Evolutionary conservation across 2,329 filamentous ascomycete genomes (phyloP).

Genomic region (Magnaporthiopsis incrustans): DNA sequence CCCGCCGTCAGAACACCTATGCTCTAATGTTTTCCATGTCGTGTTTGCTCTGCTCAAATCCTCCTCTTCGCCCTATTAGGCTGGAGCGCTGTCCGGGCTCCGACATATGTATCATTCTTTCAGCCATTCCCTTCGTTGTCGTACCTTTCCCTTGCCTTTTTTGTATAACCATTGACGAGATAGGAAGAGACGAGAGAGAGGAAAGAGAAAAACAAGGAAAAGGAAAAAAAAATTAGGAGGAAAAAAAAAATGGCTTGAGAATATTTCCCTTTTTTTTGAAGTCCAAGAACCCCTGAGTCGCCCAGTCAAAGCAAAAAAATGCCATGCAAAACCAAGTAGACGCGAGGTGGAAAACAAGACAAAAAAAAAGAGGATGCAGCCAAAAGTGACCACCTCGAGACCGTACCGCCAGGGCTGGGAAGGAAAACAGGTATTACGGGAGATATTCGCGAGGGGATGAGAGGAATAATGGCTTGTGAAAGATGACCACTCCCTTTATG

Average conservation of each 20-base stretch:
- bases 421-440: constrained; percentile 1
- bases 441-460: neutral
- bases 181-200: constrained; percentile 9
- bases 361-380: neutral
- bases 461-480: neutral
- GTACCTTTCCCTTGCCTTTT: neutral
- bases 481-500: constrained; percentile 5
- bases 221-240: constrained; percentile 5
- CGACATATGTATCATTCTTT: constrained; percentile 3
- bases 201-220: constrained; percentile 8
- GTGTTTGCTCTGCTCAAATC: neutral
- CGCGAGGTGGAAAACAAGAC: constrained; percentile 3
- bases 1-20: neutral
- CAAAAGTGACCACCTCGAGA: neutral
- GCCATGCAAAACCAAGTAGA: constrained; percentile 2
- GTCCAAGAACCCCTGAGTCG: constrained; percentile 8
- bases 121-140: neutral
- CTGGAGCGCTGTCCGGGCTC: neutral
- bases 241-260: neutral
- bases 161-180: constrained; percentile 10
- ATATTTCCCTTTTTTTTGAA: constrained; percentile 10
- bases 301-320: constrained; percentile 2
- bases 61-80: neutral
- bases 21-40: neutral
- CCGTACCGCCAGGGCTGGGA: constrained; percentile 2